Percentiles rank a stretch among this genome's conserved stretches.
phyloP scores from a whole-genome alignment of 2,329 filamentous ascomycete species.

The Beauveria sp. region DNA sequence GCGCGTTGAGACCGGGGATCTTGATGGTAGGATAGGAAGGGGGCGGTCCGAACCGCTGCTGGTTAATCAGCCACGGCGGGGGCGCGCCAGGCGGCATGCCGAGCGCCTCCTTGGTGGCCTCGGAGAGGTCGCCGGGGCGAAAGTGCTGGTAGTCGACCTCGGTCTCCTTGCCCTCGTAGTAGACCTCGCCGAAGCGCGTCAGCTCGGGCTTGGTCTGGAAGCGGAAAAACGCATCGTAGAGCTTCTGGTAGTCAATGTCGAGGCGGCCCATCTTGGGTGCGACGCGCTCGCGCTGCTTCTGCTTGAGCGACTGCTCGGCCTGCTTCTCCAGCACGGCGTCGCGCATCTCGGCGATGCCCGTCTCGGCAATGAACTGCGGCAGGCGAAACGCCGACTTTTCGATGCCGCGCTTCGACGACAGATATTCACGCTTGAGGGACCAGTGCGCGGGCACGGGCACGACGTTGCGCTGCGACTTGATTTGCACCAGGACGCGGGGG shows the following conservation, averaged over 20 bases:
- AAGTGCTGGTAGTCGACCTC: conserved; percentile 91
- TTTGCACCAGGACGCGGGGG: conserved; percentile 80
- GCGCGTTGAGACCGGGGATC: conserved; percentile 88
- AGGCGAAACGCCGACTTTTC: conserved; percentile 91
- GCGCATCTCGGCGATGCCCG: conserved; percentile 95
- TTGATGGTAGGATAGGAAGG: conserved; percentile 94
- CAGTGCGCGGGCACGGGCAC: conserved; percentile 92
- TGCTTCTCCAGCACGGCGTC: conserved; percentile 95
- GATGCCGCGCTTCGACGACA: conserved; percentile 93
- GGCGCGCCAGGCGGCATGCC: conserved; percentile 90
- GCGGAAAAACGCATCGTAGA: conserved; percentile 97
- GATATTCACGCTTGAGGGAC: conserved; percentile 92
- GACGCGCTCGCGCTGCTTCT: conserved; percentile 91
- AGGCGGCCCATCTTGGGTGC: conserved; percentile 94
- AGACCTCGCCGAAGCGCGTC: conserved; percentile 95
- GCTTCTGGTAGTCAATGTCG: conserved; percentile 96
- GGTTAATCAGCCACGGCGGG: conserved; percentile 94
- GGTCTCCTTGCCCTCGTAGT: conserved; percentile 97
- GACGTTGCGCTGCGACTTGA: conserved; percentile 92
- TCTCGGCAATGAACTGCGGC: conserved; percentile 95
- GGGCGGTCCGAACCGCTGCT: conserved; percentile 87
- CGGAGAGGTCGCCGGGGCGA: conserved; percentile 80
- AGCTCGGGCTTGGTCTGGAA: conserved; percentile 94
- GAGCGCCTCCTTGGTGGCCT: conserved; percentile 83
- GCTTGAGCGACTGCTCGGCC: conserved; percentile 82